Evolutionary conservation across 495 filamentous ascomycete species (phyloP), one percentile per base, ranked within the genome.

Genomic region (Podospora sp.): DNA sequence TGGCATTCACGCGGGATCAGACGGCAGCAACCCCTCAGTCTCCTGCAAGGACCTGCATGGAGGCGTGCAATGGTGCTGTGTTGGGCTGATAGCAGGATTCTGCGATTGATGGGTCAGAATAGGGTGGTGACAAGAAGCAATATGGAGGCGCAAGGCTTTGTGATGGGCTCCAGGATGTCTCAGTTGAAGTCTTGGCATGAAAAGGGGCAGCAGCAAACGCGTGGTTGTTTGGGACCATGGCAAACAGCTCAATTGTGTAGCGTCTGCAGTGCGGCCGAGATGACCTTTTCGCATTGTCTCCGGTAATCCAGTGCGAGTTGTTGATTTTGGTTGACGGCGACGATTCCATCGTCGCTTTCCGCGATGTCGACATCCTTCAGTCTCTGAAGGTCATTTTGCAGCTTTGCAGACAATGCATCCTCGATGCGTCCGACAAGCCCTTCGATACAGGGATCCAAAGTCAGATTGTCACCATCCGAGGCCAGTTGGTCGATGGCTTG

Each of bases 251-350:
- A 57, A 26, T 40, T 24, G n/a, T 22, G 51, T 26, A 68, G 27
- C n/a, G 67, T 22, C 33, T 59, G 57, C 63, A 74, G 55, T 27
- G 75, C 73, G 25, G 65, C 64, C 3, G 26, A 69, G 40, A 82
- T 50, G 11, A 82, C 81, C 62, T 72, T 77, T 60, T 69, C 70
- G 63, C 77, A 84, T 67, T 80, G 79, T 29, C 62, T 59, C 61
- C 82, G 68, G 68, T 84, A 83, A 6, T 68, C 58, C n/a, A 76
- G 12, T 35, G 79, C 81, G 6, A 84, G 70, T 56, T 71, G 50
- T 69, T 82, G 81, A 62, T 82, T 83, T 14, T 64, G 67, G 60
- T 78, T 80, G 22, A 60, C 49, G 6, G 69, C 60, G n/a, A 58
- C 61, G 0, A 46, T 52, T 0, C 21, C 65, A 9, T 76, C 80